Percentiles rank a stretch among this genome's conserved stretches.
Conservation (phyloP, 495 filamentous ascomycete genomes). For the Hyaloscypha hepaticicola region DNA sequence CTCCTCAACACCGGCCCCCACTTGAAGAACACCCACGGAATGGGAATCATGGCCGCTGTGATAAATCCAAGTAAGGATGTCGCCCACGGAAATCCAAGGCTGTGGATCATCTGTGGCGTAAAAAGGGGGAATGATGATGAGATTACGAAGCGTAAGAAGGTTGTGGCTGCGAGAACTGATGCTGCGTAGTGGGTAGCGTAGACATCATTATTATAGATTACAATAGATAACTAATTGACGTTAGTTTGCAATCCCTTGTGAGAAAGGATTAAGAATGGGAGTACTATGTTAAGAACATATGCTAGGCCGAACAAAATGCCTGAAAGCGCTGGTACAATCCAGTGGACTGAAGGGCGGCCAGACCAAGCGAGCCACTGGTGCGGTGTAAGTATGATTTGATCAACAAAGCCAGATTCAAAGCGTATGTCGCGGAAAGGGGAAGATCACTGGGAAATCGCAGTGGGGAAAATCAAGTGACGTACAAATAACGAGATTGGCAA, state of each 20-base stretch:
- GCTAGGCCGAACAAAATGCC: constrained; percentile 53
- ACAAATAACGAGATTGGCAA: constrained; percentile 50
- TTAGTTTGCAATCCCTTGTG: not conserved
- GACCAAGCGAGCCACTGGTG: constrained; percentile 41
- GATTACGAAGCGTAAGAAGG: constrained; percentile 59
- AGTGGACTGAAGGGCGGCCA: constrained; percentile 36
- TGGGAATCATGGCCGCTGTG: constrained; percentile 52
- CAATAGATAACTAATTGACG: constrained; percentile 1
- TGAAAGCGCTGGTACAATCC: constrained; percentile 47
- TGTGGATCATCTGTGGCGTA: constrained; percentile 42
- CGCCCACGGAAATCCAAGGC: constrained; percentile 56
- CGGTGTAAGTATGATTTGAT: not conserved
- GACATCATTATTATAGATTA: constrained; percentile 53
- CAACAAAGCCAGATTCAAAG: not conserved
- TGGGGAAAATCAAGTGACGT: not conserved
- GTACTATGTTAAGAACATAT: constrained; percentile 13
- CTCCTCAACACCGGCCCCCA: constrained; percentile 13
- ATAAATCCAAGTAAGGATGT: constrained; percentile 58
- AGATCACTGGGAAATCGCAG: not conserved
- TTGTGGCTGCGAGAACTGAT: constrained; percentile 59
- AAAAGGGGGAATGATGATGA: constrained; percentile 67
- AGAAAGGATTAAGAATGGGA: not conserved
- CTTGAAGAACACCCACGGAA: constrained; percentile 39
- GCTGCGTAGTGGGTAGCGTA: constrained; percentile 59
- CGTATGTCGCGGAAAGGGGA: constrained; percentile 1